Evolutionary conservation across 352 stramenopile genomes (phyloP).

Genomic region (Pythium phragmitis): DNA sequence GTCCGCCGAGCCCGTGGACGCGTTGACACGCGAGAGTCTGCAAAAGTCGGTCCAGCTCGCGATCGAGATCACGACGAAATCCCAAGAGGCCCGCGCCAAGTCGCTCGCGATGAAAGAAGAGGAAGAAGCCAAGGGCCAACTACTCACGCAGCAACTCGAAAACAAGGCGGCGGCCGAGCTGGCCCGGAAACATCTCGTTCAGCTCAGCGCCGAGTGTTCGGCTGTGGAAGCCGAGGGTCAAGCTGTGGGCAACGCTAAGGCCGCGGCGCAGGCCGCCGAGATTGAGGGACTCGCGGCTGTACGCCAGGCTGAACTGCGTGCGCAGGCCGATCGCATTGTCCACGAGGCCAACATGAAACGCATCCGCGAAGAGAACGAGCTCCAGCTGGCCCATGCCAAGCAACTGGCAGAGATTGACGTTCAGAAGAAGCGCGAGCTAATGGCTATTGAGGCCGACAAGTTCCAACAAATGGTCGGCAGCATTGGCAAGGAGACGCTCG

Average conservation of each 20-base stretch:
- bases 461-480: slow-evolving; percentile 82
- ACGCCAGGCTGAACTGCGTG: slow-evolving; percentile 62
- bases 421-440: slow-evolving; percentile 75
- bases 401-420: slow-evolving; percentile 68
- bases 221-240: slow-evolving; percentile 66
- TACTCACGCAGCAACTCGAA: slow-evolving; percentile 75
- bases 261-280: slow-evolving; percentile 60
- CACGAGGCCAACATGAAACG: slow-evolving; percentile 58
- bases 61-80: slow-evolving; percentile 86
- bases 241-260: slow-evolving; percentile 61
- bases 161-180: slow-evolving; percentile 75
- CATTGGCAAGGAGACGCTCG: slow-evolving; percentile 73
- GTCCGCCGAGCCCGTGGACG: slow-evolving; percentile 72
- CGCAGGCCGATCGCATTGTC: slow-evolving; percentile 66
- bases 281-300: slow-evolving; percentile 73
- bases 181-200: slow-evolving; percentile 73
- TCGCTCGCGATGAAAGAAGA: slow-evolving; percentile 81
- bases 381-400: slow-evolving; percentile 54
- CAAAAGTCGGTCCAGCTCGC: slow-evolving; percentile 83
- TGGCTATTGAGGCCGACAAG: slow-evolving; percentile 75
- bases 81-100: slow-evolving; percentile 75
- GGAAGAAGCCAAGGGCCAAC: slow-evolving; percentile 67
- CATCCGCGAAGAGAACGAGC: slow-evolving; percentile 60
- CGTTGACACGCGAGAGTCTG: slow-evolving; percentile 67
- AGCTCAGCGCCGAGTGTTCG: slow-evolving; percentile 68